Evolutionary conservation across 176 grass and related monocot genomes (phyloP).

Genomic region (Rhipidocladum racemiflorum): DNA sequence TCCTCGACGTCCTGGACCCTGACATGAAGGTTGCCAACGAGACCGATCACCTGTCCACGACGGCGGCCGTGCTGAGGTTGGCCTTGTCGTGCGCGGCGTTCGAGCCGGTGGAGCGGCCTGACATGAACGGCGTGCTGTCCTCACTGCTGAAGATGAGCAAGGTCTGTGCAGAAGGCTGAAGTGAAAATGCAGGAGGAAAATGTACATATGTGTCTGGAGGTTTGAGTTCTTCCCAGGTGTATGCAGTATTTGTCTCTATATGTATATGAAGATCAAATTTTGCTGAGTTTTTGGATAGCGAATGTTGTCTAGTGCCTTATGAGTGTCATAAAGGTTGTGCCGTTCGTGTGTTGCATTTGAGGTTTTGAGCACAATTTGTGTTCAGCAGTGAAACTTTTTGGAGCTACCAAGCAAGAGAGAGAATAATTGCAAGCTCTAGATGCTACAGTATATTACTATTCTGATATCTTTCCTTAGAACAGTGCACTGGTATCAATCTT

Average conservation of each 20-base stretch:
- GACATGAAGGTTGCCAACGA: slow-evolving; percentile 49
- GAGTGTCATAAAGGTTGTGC: neutral
- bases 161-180: neutral
- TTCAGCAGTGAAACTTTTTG: neutral
- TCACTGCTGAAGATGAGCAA: slow-evolving; percentile 53
- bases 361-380: neutral
- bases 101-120: slow-evolving; percentile 57
- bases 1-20: slow-evolving; percentile 51
- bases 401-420: neutral
- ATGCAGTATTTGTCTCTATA: neutral
- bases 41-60: slow-evolving; percentile 48
- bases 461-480: slow-evolving; percentile 16
- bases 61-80: slow-evolving; percentile 46
- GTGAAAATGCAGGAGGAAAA: neutral
- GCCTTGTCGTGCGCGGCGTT: slow-evolving; percentile 60
- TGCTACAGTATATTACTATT: neutral
- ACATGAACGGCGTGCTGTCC: slow-evolving; percentile 65
- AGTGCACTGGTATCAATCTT: slow-evolving; percentile 30
- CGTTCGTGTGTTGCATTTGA: neutral
- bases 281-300: neutral
- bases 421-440: neutral
- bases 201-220: neutral
- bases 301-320: neutral
- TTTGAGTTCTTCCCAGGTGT: neutral
- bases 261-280: neutral